A percentile compares a stretch with the other conserved stretches of the same genome.
Conservation (phyloP, 495 filamentous ascomycete genomes). For the Beverwykella pulmonaria region DNA sequence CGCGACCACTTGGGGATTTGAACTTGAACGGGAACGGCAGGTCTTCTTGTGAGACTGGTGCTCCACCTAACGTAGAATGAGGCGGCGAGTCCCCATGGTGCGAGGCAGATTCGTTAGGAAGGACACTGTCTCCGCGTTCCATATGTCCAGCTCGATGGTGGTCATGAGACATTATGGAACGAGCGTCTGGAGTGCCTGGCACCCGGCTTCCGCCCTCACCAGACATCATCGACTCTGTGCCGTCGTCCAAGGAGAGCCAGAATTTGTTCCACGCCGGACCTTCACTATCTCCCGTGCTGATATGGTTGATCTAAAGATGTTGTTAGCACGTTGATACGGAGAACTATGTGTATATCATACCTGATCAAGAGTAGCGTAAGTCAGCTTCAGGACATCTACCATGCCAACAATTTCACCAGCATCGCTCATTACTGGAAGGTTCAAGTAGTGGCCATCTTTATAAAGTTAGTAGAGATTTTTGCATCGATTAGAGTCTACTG, state of each 20-base stretch:
- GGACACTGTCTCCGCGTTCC: constrained; percentile 77
- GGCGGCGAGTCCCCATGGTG: constrained; percentile 83
- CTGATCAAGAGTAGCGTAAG: constrained; percentile 96
- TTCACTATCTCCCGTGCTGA: constrained; percentile 80
- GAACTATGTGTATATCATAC: constrained; percentile 53
- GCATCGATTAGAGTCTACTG: constrained; percentile 40
- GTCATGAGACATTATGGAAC: constrained; percentile 78
- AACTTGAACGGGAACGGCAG: constrained; percentile 97
- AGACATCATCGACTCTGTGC: constrained; percentile 95
- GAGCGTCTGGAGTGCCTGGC: constrained; percentile 63
- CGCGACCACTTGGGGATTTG: constrained; percentile 94
- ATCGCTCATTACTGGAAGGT: constrained; percentile 98
- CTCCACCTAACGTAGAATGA: constrained; percentile 62
- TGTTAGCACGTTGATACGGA: constrained; percentile 17
- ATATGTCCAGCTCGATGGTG: constrained; percentile 57
- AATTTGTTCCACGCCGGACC: constrained; percentile 99
- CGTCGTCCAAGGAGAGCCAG: constrained; percentile 95
- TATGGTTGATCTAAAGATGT: constrained; percentile 66
- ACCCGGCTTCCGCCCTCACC: constrained; percentile 74
- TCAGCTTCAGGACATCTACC: constrained; percentile 97
- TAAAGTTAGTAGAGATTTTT: constrained; percentile 16
- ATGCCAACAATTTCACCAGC: constrained; percentile 96
- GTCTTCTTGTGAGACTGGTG: constrained; percentile 60
- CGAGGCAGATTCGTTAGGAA: constrained; percentile 91
- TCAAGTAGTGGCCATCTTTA: constrained; percentile 94